A percentile compares a stretch with the other conserved stretches of the same genome.
Conservation (phyloP, 2,329 filamentous ascomycete species). For the Fusarium sp. region DNA sequence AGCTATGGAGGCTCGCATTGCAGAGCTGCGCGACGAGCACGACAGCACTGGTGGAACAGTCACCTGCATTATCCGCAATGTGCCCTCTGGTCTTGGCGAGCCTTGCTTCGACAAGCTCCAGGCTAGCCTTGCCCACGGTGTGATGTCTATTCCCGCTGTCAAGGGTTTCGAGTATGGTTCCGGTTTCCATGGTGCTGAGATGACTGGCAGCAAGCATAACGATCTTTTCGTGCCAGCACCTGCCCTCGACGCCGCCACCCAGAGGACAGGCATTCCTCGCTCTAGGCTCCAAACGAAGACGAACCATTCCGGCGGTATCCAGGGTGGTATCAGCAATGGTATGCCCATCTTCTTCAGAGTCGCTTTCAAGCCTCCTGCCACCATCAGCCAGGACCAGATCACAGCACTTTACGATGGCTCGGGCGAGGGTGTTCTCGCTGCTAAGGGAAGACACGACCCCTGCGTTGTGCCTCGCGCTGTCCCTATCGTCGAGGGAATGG, state of each 20-base stretch:
- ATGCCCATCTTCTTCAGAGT: constrained; percentile 94
- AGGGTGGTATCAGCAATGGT: constrained; percentile 95
- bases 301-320: constrained; percentile 94
- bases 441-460: constrained; percentile 94
- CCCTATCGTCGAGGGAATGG: constrained; percentile 92
- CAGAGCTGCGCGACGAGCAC: constrained; percentile 77
- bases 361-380: constrained; percentile 94
- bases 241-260: constrained; percentile 56
- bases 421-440: constrained; percentile 78
- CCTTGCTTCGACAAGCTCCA: constrained; percentile 96
- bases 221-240: constrained; percentile 65
- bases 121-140: constrained; percentile 88
- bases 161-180: constrained; percentile 97
- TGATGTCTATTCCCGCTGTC: constrained; percentile 93
- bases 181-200: constrained; percentile 86
- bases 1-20: constrained; percentile 83
- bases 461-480: constrained; percentile 91
- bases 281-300: constrained; percentile 79
- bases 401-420: constrained; percentile 83
- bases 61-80: constrained; percentile 90
- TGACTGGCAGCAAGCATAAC: constrained; percentile 91
- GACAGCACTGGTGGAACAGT: constrained; percentile 97
- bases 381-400: constrained; percentile 87
- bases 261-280: constrained; percentile 56
- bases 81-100: constrained; percentile 87